Conservation (phyloP, 768 basidiomycete species). For the Zangia roseola region DNA sequence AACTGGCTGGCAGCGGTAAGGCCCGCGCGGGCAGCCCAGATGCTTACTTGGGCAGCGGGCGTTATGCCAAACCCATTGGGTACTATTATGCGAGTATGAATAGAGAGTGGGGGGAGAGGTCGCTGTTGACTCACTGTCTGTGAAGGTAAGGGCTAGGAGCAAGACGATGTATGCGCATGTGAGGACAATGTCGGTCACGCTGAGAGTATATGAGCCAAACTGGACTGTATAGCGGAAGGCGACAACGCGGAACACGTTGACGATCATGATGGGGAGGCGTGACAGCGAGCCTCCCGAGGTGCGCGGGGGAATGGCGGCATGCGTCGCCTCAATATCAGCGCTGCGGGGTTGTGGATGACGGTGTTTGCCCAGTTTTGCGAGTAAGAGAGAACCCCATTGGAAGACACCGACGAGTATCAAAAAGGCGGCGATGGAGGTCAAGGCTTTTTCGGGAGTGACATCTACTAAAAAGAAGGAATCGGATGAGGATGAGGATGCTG, state of each 20-base stretch:
- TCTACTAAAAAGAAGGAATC: too few species aligned
- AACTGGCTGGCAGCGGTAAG: constrained; percentile 37
- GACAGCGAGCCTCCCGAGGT: constrained; percentile 36
- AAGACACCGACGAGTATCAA: constrained; percentile 19
- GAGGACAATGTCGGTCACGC: constrained; percentile 46
- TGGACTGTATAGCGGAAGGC: constrained; percentile 50
- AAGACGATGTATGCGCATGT: constrained; percentile 45
- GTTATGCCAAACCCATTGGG: constrained; percentile 8
- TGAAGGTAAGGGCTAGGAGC: constrained; percentile 43
- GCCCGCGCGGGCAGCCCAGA: constrained; percentile 32
- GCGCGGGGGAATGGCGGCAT: constrained; percentile 1
- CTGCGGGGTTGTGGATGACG: not conserved
- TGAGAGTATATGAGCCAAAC: constrained; percentile 40
- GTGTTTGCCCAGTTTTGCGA: constrained; percentile 16
- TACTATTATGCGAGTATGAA: not conserved
- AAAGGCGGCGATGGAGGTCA: constrained; percentile 17
- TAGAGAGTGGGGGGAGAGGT: not conserved
- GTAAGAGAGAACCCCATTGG: constrained; percentile 26
- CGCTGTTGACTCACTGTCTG: constrained; percentile 39
- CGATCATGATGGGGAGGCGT: constrained; percentile 36
- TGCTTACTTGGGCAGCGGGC: constrained; percentile 4
- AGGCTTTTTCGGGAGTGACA: constrained; percentile 4
- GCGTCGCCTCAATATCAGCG: constrained; percentile 18
- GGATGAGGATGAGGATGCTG: too few species aligned
- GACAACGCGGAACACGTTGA: constrained; percentile 46